Conservation (phyloP, 768 basidiomycete species). For the Phlebiopsis flavidoalba region DNA sequence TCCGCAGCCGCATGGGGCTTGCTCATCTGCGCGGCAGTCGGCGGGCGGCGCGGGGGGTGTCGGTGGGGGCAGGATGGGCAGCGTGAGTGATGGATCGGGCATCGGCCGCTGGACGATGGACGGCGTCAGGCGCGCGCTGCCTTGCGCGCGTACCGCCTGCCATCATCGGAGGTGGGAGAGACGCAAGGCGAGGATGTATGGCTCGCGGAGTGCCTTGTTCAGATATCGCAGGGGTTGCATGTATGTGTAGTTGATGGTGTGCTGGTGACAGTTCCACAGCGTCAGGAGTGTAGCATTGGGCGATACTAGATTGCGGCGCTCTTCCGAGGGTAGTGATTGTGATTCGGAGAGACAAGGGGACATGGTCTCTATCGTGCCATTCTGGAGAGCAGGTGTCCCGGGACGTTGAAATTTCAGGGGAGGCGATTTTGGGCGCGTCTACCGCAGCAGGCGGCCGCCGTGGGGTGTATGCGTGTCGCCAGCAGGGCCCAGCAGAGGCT, state of each 20-base stretch:
- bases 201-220: not conserved
- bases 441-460: not conserved
- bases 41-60: conserved; percentile 11
- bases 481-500: not conserved
- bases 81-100: conserved; percentile 42
- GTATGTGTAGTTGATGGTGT: not conserved
- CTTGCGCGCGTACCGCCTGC: conserved; percentile 27
- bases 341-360: not conserved
- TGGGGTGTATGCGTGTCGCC: not conserved
- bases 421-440: not conserved
- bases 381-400: not conserved
- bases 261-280: not conserved
- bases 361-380: not conserved
- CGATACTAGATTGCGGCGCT: conserved; percentile 1
- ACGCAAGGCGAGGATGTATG: conserved; percentile 22
- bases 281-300: not conserved
- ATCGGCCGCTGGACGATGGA: conserved; percentile 39
- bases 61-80: conserved; percentile 42
- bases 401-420: not conserved
- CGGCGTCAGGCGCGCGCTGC: conserved; percentile 39
- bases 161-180: conserved; percentile 26
- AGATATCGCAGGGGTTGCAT: not conserved
- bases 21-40: conserved; percentile 14
- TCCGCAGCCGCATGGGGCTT: conserved; percentile 35
- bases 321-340: not conserved